phyloP scores from a whole-genome alignment of 768 basidiomycete species.

The Rhizopogon roseolus region DNA sequence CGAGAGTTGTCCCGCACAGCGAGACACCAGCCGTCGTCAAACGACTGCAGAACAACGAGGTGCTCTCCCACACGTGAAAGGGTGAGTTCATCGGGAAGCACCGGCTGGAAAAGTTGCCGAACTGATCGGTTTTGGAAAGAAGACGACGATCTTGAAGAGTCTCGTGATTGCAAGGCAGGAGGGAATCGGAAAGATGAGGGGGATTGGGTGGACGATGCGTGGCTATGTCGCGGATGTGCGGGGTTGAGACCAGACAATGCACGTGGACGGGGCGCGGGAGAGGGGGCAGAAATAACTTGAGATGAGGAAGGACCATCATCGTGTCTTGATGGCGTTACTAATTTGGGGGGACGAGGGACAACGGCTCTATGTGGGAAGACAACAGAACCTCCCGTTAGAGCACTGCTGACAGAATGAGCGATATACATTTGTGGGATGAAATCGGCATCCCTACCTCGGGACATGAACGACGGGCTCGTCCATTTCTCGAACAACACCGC shows the following conservation, averaged over 20 bases:
- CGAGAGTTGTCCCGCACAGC: constrained; percentile 48
- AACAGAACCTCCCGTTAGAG: constrained; percentile 39
- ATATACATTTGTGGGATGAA: not conserved
- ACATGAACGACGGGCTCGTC: constrained; percentile 1
- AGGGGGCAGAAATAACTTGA: constrained; percentile 23
- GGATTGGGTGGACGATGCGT: constrained; percentile 32
- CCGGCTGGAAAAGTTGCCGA: constrained; percentile 60
- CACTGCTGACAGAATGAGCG: constrained; percentile 34
- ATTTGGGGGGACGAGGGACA: constrained; percentile 31
- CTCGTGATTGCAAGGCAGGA: constrained; percentile 7
- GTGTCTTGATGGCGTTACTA: constrained; percentile 40
- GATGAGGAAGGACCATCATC: constrained; percentile 37
- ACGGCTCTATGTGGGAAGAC: constrained; percentile 47
- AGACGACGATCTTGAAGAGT: constrained; percentile 15
- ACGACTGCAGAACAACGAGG: constrained; percentile 58
- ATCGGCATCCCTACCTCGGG: constrained; percentile 10
- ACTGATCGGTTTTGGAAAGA: constrained; percentile 45
- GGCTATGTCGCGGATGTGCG: constrained; percentile 23
- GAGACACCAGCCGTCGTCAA: constrained; percentile 80
- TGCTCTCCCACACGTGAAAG: constrained; percentile 50
- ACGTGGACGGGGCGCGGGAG: constrained; percentile 10
- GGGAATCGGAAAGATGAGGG: constrained; percentile 20
- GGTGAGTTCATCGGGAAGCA: constrained; percentile 71
- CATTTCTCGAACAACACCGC: constrained; percentile 4
- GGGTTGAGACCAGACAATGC: constrained; percentile 17